Evolutionary conservation across 2,329 filamentous ascomycete genomes (phyloP).

Genomic region (Aspergillus sp.): DNA sequence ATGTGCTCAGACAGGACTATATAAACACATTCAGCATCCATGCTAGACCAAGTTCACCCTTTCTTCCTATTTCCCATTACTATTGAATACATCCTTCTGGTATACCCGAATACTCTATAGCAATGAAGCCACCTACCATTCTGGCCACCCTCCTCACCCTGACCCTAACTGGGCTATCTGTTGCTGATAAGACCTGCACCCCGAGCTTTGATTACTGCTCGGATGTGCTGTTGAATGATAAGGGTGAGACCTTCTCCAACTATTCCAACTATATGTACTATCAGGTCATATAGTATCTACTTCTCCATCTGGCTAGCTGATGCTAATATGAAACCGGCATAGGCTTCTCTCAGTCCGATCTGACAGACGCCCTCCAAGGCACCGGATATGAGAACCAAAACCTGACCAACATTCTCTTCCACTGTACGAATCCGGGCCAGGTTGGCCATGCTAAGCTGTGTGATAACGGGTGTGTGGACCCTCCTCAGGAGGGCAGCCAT

Average conservation of each 20-base stretch:
- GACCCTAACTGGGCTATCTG: conserved; percentile 16
- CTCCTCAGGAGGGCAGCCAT: conserved; percentile 34
- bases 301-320: not conserved
- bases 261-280: too few relatives aligned
- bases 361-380: conserved; percentile 31
- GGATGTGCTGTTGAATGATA: conserved; percentile 28
- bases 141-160: conserved; percentile 24
- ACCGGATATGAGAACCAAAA: conserved; percentile 30
- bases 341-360: conserved; percentile 34
- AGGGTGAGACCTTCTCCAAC: conserved; percentile 25
- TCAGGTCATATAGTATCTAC: not conserved
- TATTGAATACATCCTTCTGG: not conserved
- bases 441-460: conserved; percentile 38
- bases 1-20: not conserved
- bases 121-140: conserved; percentile 30
- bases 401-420: conserved; percentile 34
- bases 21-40: too few relatives aligned
- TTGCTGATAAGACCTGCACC: conserved; percentile 34
- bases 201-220: conserved; percentile 42
- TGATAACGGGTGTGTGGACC: conserved; percentile 29
- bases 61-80: not conserved
- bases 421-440: conserved; percentile 38
- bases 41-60: not conserved
- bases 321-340: not conserved
- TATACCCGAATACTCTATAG: not conserved